These are phyloP conservation scores for Microbotryum scabiosae DNA, from an alignment of 1,284 basidiomycete species.

Conservation along the genomic window DNA sequence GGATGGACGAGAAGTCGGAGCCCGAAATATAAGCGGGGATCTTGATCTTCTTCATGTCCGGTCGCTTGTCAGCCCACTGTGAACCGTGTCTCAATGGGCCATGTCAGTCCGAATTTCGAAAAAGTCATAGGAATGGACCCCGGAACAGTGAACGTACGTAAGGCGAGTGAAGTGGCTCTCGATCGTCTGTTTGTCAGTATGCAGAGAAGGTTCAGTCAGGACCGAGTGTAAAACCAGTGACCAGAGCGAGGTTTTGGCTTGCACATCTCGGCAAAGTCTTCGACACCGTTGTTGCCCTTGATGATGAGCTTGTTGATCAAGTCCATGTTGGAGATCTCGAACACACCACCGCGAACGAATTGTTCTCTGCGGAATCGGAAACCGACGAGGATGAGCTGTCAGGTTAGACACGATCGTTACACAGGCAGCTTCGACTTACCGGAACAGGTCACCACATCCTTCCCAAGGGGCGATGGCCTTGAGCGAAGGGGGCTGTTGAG, in stretches of 20 bases:
- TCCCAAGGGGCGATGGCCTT: constrained; percentile 36
- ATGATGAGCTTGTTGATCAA: constrained; percentile 31
- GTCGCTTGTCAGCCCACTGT: constrained; percentile 31
- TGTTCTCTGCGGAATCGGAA: constrained; percentile 10
- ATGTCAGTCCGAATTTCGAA: background rate
- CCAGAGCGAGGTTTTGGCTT: background rate
- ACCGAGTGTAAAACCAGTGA: background rate
- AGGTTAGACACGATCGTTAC: background rate
- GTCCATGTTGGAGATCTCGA: constrained; percentile 29
- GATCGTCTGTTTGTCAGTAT: background rate
- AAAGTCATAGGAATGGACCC: background rate
- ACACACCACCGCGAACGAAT: constrained; percentile 26
- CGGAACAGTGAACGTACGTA: constrained; percentile 1
- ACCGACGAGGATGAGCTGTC: background rate
- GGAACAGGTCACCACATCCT: constrained; percentile 27
- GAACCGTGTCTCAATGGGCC: no score
- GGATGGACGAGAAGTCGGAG: constrained; percentile 31
- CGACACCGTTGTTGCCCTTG: constrained; percentile 23
- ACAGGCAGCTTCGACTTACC: background rate
- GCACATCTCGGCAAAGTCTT: constrained; percentile 28
- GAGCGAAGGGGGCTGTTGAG: constrained; percentile 32
- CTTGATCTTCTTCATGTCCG: constrained; percentile 33
- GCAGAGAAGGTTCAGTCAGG: no score
- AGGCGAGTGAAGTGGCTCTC: background rate
- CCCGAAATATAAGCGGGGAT: constrained; percentile 32